Percentiles rank a stretch among this genome's conserved stretches.
phyloP scores from a whole-genome alignment of 2,329 filamentous ascomycete genomes.

The Phoma sp. region DNA sequence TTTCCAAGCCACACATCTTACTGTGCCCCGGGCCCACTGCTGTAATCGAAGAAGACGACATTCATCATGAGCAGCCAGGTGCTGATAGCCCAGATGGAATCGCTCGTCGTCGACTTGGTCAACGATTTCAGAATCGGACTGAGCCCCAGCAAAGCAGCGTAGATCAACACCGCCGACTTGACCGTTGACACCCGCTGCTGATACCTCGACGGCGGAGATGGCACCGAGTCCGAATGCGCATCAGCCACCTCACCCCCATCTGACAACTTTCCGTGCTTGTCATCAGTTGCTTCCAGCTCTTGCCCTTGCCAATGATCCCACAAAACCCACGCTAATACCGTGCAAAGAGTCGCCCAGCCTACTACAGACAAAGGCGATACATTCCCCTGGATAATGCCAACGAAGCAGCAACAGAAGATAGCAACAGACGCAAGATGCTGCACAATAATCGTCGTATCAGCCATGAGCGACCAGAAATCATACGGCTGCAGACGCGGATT shows the following conservation, averaged over 20 bases:
- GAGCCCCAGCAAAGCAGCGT: conserved; percentile 87
- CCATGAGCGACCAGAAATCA: conserved; percentile 96
- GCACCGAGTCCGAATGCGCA: not conserved
- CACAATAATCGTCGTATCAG: conserved; percentile 93
- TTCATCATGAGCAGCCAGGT: conserved; percentile 94
- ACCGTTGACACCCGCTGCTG: conserved; percentile 76
- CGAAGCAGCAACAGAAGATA: conserved; percentile 93
- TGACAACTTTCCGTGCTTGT: not conserved
- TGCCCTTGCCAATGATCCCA: conserved; percentile 91
- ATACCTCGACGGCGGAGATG: conserved; percentile 50
- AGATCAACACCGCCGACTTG: conserved; percentile 92
- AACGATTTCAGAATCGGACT: conserved; percentile 96
- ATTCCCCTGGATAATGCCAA: conserved; percentile 84
- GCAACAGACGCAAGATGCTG: conserved; percentile 95
- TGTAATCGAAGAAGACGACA: conserved; percentile 98
- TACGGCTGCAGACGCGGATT: conserved; percentile 94
- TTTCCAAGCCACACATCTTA: conserved; percentile 28
- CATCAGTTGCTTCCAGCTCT: conserved; percentile 58
- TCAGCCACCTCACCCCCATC: not conserved
- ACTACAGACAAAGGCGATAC: conserved; percentile 91
- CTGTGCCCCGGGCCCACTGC: conserved; percentile 67
- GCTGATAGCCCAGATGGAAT: conserved; percentile 97
- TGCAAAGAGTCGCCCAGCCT: conserved; percentile 80
- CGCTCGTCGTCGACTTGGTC: conserved; percentile 88
- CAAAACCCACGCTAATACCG: conserved; percentile 84